These are phyloP conservation scores for Phytophthora quininea DNA, from an alignment of 352 stramenopile species.

Conservation along the genomic window DNA sequence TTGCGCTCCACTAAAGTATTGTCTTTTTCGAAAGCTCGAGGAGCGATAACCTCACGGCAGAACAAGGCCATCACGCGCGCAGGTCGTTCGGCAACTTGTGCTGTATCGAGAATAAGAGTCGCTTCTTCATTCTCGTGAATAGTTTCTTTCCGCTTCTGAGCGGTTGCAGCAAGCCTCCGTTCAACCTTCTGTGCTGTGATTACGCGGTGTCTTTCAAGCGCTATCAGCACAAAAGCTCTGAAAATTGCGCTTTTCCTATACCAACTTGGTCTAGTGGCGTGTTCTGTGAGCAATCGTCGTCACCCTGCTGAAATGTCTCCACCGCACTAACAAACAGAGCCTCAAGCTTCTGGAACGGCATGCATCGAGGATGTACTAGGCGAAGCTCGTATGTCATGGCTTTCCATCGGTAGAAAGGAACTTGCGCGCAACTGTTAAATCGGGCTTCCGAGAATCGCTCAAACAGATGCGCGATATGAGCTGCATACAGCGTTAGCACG, in stretches of 20 bases:
- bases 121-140: slow-evolving; percentile 3
- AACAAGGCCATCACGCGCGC: slow-evolving; percentile 48
- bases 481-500: slow-evolving; percentile 47
- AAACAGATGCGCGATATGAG: slow-evolving; percentile 54
- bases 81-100: slow-evolving; percentile 15
- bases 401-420: slow-evolving; percentile 42
- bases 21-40: slow-evolving; percentile 19
- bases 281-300: neutral
- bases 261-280: slow-evolving; percentile 25
- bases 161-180: slow-evolving; percentile 7
- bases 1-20: slow-evolving; percentile 32
- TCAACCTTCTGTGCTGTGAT: slow-evolving; percentile 10
- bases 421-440: slow-evolving; percentile 31
- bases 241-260: slow-evolving; percentile 29
- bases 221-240: slow-evolving; percentile 38
- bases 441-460: slow-evolving; percentile 36
- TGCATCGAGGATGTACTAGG: slow-evolving; percentile 27
- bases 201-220: slow-evolving; percentile 28
- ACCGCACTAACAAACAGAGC: slow-evolving; percentile 30
- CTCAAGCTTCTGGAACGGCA: slow-evolving; percentile 30
- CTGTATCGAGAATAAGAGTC: slow-evolving; percentile 1
- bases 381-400: slow-evolving; percentile 40
- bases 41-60: slow-evolving; percentile 43
- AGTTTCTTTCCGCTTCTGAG: neutral
- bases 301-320: neutral